Evolutionary conservation across 139 green algal species (phyloP), one percentile per base, ranked within the genome.

Genomic region (Chlamydomonas sp.): DNA sequence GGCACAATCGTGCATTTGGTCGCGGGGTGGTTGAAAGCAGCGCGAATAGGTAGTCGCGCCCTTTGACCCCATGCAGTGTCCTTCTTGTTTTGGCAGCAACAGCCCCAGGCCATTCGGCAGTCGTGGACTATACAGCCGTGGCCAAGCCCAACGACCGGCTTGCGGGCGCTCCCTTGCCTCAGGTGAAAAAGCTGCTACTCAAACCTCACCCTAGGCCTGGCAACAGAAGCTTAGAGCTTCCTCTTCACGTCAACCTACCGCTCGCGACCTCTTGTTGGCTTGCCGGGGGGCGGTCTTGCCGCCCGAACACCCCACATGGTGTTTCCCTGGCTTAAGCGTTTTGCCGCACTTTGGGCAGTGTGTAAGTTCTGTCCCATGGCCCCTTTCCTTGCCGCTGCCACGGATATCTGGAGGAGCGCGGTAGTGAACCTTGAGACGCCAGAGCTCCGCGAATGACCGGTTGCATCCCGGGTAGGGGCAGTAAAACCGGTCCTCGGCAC

Each of bases 401-500:
- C 96, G 89, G 20, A 97, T 94, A 79, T 98, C 96, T 7, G 96
- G 96, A 1, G 95, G 92, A 49, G 96, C 88, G 3, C 88, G 85
- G 89, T 96, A 97, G 85, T 98, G 96, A 0, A 97, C 95, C 78
- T 97, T 95, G 0, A 97, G 88, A 0, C 94, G 85, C 95, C 96
- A 98, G 0, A 98, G 93, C 87, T 98, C 96, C 0, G 95, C 95
- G 71, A 98, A 98, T 58, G 88, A 95, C 61, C 96, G 93, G 77
- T 95, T 97, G 92, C 96, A 98, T 4, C 95, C 95, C 12, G 82
- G 69, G 76, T 79, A 49, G 31, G 31, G 31, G 31, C 31, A 49
- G 31, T 49, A 49, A 49, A 49, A 49, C 31, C 31, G 31, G 31
- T 49, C 31, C 31, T 49, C 31, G 31, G 31, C 31, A 49, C 31